Base-by-base conservation (phyloP, 1,284 basidiomycete species). In the Apiotrichum gracile region DNA sequence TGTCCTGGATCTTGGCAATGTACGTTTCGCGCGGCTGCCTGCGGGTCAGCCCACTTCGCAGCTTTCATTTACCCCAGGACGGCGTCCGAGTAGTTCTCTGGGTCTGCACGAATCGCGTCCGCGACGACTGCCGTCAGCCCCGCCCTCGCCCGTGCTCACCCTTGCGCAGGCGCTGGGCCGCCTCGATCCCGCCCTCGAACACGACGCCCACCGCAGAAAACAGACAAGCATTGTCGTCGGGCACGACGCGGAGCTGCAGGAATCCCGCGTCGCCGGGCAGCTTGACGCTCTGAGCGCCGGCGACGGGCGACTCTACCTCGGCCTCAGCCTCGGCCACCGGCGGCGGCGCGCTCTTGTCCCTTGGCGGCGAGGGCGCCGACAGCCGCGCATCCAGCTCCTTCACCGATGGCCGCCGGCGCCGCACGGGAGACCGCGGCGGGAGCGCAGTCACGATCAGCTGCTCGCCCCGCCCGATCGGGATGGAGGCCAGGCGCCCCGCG, bases 171-270 rank as follows among this genome's bases (percentile, higher is more conserved):
- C 52, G 54, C 5, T 67, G 50, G 0, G 63, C 65, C 50, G 85
- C 85, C 21, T 78, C 69, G 16, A 87, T 85, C 47, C 83, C 83
- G 62, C 91, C 89, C 68, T 87, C 84, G 63, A 96, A 90, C 5
- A 93, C 78, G 39, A 94, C 78, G 5, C 86, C 88, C 33, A 91
- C 78, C 2, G 90, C 85, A 5, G 86, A 87, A 76, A 96, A 97
- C 34, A 97, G 77, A 72, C 92, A 97, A 4, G 89, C 88, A 63
- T 94, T 96, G 74, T 93, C 90, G 66, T 94, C 91, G 14, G 90
- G 91, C 10, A 93, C 88, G 51, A 91, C 79, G 82, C 90, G 58
- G n/a, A 72, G 61, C 41, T 62, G 56, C 19, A 68, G 57, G 34
- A 43, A 68, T 10, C 69, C 72, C 2, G 83, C 82, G 47, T 72